A percentile compares a stretch with the other conserved stretches of the same genome.
These are phyloP conservation scores for Clarireedia homoeocarpa DNA, from an alignment of 2,329 filamentous ascomycete genomes.

Conservation along the genomic window DNA sequence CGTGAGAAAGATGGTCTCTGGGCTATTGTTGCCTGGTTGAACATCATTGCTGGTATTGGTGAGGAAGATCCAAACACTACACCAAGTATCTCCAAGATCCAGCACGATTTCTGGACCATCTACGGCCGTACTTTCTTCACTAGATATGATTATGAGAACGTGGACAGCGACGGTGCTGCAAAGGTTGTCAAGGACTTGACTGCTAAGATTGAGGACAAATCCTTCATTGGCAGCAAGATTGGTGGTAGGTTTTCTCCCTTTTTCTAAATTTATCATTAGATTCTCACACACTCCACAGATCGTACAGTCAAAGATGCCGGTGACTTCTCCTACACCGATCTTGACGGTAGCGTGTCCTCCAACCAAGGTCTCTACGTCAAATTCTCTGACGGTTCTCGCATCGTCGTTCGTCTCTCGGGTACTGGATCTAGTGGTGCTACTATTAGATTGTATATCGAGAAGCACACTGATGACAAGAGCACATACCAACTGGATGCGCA, in stretches of 20 bases:
- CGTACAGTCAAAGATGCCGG: conserved; percentile 84
- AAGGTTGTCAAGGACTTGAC: conserved; percentile 80
- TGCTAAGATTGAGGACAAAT: conserved; percentile 64
- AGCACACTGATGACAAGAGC: conserved; percentile 75
- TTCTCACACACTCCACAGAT: conserved; percentile 31
- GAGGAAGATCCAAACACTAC: conserved; percentile 71
- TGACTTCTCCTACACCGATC: conserved; percentile 96
- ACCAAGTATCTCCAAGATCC: conserved; percentile 91
- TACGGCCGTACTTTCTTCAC: conserved; percentile 99
- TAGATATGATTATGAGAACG: conserved; percentile 95
- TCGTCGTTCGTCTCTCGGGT: conserved; percentile 89
- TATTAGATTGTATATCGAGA: conserved; percentile 95
- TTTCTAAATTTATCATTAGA: background rate
- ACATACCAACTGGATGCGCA: conserved; percentile 80
- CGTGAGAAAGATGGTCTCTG: conserved; percentile 98
- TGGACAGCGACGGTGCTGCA: conserved; percentile 83
- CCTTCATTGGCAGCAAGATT: conserved; percentile 77
- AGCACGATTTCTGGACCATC: conserved; percentile 91
- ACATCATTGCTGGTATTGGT: conserved; percentile 93
- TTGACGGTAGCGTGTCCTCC: conserved; percentile 92
- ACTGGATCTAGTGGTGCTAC: conserved; percentile 94
- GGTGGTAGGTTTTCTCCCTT: conserved; percentile 42
- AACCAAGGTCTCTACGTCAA: conserved; percentile 94
- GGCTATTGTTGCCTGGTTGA: conserved; percentile 96
- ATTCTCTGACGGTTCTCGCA: conserved; percentile 90